A percentile compares a stretch with the other conserved stretches of the same genome.
phyloP scores from a whole-genome alignment of 1,139 yeast species.

The Kodamaea sp. region DNA sequence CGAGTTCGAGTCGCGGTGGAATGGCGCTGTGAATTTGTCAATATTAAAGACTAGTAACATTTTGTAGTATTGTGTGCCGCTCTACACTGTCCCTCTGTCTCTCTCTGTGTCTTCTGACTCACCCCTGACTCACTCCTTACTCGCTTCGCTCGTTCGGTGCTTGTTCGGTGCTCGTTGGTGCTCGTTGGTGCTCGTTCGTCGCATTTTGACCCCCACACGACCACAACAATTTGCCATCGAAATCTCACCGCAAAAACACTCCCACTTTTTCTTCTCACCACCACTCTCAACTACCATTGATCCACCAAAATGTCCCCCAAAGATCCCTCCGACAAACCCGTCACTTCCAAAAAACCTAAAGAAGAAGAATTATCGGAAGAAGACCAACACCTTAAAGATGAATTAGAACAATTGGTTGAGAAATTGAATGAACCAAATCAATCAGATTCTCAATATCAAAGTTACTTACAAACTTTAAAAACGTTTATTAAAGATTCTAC shows the following conservation, averaged over 20 bases:
- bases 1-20: no score
- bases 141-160: no score
- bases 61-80: no score
- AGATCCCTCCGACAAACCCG: constrained; percentile 28
- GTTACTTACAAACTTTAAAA: constrained; percentile 66
- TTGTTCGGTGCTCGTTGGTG: no score
- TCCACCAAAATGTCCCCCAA: constrained; percentile 10
- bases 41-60: no score
- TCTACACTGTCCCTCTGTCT: no score
- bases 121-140: no score
- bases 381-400: constrained; percentile 83
- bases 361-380: constrained; percentile 91
- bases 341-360: constrained; percentile 22
- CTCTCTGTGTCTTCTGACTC: no score
- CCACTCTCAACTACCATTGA: constrained; percentile 1
- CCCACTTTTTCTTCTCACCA: background rate
- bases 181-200: no score
- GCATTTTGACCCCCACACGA: no score
- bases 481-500: constrained; percentile 85
- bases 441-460: constrained; percentile 49
- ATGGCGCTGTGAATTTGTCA: no score
- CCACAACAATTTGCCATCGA: no score
- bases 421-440: constrained; percentile 48
- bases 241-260: background rate
- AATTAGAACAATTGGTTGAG: constrained; percentile 84